phyloP scores from a whole-genome alignment of 805 yeast species.

The Metschnikowia borealis region DNA sequence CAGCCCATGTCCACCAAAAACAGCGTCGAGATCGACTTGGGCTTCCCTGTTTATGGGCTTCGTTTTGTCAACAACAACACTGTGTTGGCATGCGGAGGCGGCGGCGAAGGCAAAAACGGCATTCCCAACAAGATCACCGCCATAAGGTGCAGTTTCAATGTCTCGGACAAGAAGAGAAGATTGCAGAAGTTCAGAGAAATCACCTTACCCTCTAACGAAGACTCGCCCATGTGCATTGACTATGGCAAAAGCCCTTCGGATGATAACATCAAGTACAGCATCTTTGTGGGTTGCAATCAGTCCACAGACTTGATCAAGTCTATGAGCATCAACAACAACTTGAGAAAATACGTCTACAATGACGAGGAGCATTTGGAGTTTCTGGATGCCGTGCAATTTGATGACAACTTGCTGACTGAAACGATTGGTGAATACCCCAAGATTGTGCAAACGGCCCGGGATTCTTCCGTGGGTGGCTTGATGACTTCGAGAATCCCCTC shows the following conservation, averaged over 20 bases:
- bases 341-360: slow-evolving; percentile 61
- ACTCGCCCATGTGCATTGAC: slow-evolving; percentile 84
- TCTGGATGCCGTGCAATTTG: slow-evolving; percentile 57
- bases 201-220: slow-evolving; percentile 59
- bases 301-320: slow-evolving; percentile 50
- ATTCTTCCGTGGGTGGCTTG: slow-evolving; percentile 61
- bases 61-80: slow-evolving; percentile 59
- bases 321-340: slow-evolving; percentile 61
- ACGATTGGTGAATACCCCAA: slow-evolving; percentile 58
- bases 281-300: slow-evolving; percentile 77
- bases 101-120: slow-evolving; percentile 91
- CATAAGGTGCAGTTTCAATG: slow-evolving; percentile 51
- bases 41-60: slow-evolving; percentile 81
- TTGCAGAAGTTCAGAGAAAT: slow-evolving; percentile 63
- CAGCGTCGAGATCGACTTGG: slow-evolving; percentile 40
- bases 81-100: slow-evolving; percentile 84
- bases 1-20: slow-evolving; percentile 17
- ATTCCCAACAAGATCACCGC: slow-evolving; percentile 80
- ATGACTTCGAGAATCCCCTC: slow-evolving; percentile 68
- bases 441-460: slow-evolving; percentile 51
- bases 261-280: slow-evolving; percentile 35
- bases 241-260: slow-evolving; percentile 22
- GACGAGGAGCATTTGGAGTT: slow-evolving; percentile 56
- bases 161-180: slow-evolving; percentile 35
- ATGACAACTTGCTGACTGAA: slow-evolving; percentile 34